These are phyloP conservation scores for Termitomyces sp. DNA, from an alignment of 768 basidiomycete species.

Conservation along the genomic window DNA sequence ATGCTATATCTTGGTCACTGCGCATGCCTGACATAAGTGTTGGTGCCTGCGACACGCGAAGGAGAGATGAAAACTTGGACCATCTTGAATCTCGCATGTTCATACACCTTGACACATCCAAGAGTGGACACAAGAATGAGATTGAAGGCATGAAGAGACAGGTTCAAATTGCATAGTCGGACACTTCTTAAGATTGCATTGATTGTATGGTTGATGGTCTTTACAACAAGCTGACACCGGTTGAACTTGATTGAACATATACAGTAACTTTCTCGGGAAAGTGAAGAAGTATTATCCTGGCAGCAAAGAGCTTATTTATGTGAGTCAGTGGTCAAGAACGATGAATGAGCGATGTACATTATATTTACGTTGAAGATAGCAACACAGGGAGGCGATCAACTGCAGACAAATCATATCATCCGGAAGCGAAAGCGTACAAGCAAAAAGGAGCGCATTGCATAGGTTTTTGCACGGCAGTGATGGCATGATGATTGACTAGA, in stretches of 20 bases:
- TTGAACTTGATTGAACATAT: not conserved
- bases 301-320: not conserved
- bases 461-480: not conserved
- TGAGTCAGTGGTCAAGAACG: not conserved
- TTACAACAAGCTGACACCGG: not conserved
- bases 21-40: not conserved
- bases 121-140: not conserved
- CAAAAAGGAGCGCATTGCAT: not conserved
- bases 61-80: not conserved
- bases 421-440: not conserved
- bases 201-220: not conserved
- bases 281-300: not conserved
- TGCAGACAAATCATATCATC: not conserved
- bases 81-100: not conserved
- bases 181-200: not conserved
- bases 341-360: not conserved
- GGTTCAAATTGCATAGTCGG: not conserved
- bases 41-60: not conserved
- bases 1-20: not conserved
- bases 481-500: not conserved
- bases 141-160: not conserved
- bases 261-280: not conserved
- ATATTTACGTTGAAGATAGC: not conserved
- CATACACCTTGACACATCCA: not conserved
- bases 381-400: not conserved